Base-by-base conservation (phyloP, 2,329 filamentous ascomycete species). In the Cytospora chrysosperma region DNA sequence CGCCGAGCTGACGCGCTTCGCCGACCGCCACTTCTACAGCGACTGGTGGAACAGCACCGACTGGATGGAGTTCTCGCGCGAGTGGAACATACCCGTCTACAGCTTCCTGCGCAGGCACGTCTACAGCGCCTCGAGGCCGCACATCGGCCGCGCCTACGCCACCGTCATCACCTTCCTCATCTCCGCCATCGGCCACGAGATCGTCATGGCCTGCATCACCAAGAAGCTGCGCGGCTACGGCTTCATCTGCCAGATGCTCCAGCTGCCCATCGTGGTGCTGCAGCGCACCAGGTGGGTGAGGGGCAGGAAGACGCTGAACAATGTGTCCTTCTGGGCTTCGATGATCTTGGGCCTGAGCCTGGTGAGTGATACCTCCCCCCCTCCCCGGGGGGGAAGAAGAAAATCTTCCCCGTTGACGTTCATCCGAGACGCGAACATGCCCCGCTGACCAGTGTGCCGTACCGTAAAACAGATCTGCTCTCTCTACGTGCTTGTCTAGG, bases 51-150 rank as follows among this genome's bases (percentile, higher is more conserved):
- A 90, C 77, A 87, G 84, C 69, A 91, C 88, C 69, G 91, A 94
- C 81, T 95, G 92, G 93, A 89, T 98, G 74, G 93, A 97, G 77
- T 99, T 98, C 77, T 93, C 89, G 13, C 87, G 93, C 68, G 91
- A 97, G 79, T 98, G 95, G 94, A 98, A 98, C 74, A 87, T 96
- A n/a, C 94, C 94, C 52, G 94, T 97, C 8, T 95, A 98, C 78
- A 90, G 93, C 73, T 99, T 97, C 79, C 89, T 98, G 71, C 88
- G 93, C 9, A 86, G 95, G 27, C 95, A 99, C 76, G 94, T 99
- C 68, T 99, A 98, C 77, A 89, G 87, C 63, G 93, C 93, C 2
- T 90, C 89, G 15, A 83, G 91, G 12, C 86, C 88, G 15, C 87
- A 89, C 69, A 88, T 96, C 70, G 93, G 92, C 24, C 87, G 88